Base-by-base conservation (phyloP, 495 filamentous ascomycete genomes). In the Talaromyces ruber region DNA sequence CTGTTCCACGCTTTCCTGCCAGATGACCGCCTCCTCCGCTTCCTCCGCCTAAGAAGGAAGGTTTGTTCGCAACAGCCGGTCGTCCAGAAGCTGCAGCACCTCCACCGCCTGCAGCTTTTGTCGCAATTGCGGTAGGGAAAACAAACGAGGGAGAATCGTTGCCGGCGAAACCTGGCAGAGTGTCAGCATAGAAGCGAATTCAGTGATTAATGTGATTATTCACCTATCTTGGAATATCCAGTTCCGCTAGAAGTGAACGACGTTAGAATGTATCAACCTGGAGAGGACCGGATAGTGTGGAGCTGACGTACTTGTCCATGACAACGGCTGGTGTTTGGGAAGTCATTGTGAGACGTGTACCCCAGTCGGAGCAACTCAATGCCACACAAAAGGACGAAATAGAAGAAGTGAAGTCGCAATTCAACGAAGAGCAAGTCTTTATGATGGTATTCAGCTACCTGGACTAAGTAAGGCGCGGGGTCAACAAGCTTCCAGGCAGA, bases 271-370 rank as follows among this genome's bases (percentile, higher is more conserved):
- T 18, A 43, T 43, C 57, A 43, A 28, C 22, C 66, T 39, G 58
- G 58, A 21, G 16, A 63, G 61, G 53, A 60, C 61, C 21, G 50
- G 59, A 45, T 60, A 61, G 52, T 62, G 62, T 68, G 62, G 18
- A 43, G 45, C 53, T 67, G 54, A 83, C 94, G 68, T 87, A 98
- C 94, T 98, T 98, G 94, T 98, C 94, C 91, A 98, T 98, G 91
- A 98, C 94, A 97, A 98, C 95, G 89, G 94, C 94, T 65, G 94
- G 94, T 71, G 94, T 98, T 87, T 97, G 92, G 80, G 86, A 87
- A 66, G 94, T 91, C 94, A 98, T 98, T 70, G 70, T 71, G 70
- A 51, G 58, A 25, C 26, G 59, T 34, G 45, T 39, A 16, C 18
- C n/a, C 59, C 59, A 45, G 37, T 29, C 25, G 59, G 25, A 51